Evolutionary conservation across 1,139 yeast genomes (phyloP), one percentile per base, ranked within the genome.

Genomic region (Debaryomyces udenii): DNA sequence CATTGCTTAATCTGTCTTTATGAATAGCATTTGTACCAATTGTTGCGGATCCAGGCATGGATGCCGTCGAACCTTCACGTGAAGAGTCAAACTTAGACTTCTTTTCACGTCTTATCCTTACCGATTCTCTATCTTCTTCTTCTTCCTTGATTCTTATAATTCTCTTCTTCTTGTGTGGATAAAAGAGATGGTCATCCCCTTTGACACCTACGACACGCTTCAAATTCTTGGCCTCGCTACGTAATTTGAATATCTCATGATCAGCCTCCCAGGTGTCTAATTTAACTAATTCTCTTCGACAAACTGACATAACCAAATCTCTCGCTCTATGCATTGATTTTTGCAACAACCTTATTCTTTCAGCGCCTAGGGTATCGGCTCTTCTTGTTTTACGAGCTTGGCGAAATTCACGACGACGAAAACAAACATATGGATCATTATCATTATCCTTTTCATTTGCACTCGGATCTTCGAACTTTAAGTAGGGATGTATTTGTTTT

Each of bases 331-430:
- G 85, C 68, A 93, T 73, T 46, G 94, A 96, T 48, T 77, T 76
- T 50, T 86, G 88, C 35, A 94, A 68, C 46, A 79, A 66, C 30
- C 96, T 78, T 39, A 93, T 72, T 51, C 93, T 80, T 61, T 91
- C 97, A 6, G 93, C 86, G 50, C 95, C 90, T 50, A 89, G 85
- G 27, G 87, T 80, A 65, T 94, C 99, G 0, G 97, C 89, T 50
- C 98, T 80, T 61, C 99, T 81, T 0, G 99, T 94, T 62, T 93
- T 93, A 62, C 99, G 84, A 30, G 95, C 95, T 60, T 88, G 97
- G 50, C 99, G 81, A 51, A 90, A 85, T 57, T 91, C 99, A 63
- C 99, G 86, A 55, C 97, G 82, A 57, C 99, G 80, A 70, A 94
- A 93, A 68, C 97, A 89, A 34, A 90, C 85, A 62, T 94, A 93